Base-by-base conservation (phyloP, 768 basidiomycete species). In the Filobasidium wieringae region DNA sequence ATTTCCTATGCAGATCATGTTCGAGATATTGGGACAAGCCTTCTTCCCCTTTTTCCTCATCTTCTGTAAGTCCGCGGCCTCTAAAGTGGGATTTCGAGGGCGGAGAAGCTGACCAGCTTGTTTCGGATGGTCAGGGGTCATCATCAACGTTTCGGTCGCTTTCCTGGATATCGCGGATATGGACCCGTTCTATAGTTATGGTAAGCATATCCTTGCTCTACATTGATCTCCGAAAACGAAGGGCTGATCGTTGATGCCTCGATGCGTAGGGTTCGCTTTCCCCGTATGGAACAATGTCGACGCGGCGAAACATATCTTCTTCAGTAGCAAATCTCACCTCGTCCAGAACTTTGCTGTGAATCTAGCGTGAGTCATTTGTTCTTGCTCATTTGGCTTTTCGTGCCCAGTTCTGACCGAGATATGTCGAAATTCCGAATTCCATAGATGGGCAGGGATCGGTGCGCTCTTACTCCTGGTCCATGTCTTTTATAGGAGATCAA, bases 21-120 rank as follows among this genome's bases (percentile, higher is more conserved):
- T 72, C 11, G 49, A 68, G 3, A 53, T 71, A 54, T 51, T 69
- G 17, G 74, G 74, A 3, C 63, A 60, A 5, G 62, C 65, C 1
- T 70, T 65, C 55, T 72, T 73, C 57, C 69, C 72, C 4, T 73
- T 73, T 61, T 75, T 75, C 66, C 59, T 72, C 27, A 34, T 71
- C 14, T 70, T 71, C 57, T 73, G 64, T 61, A 53, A 34, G 65
- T 66, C 56, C 34, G 57, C 54, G 9, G 41, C 36, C 9, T 26
- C 37, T 24, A 2, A 26, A 29, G 40, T 50, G 15, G n/a, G 32
- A 19, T n/a, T 37, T n/a, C 11, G 36, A 34, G 29, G n/a, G 17
- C 29, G 12, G 14, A 22, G 19, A n/a, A 19, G 7, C 30, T 53
- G 34, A 9, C 40, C 34, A 30, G 26, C 2, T 14, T 43, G 24